Conservation (phyloP, 2,329 filamentous ascomycete genomes). For the Venturia nashicola region DNA sequence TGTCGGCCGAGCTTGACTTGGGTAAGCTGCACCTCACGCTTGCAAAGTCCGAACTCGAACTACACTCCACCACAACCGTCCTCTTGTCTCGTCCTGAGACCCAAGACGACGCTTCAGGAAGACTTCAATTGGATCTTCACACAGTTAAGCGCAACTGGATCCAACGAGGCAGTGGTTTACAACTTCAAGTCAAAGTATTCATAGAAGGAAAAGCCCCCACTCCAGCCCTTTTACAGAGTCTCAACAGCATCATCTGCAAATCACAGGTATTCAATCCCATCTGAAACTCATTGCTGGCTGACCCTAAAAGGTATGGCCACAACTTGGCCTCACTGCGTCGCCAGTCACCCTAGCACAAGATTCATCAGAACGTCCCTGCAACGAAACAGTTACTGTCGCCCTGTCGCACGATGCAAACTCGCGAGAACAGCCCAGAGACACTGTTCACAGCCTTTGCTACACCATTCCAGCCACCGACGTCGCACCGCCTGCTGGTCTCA, state of each 20-base stretch:
- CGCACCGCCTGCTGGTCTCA: constrained; percentile 20
- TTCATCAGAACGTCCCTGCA: not conserved
- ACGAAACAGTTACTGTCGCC: not conserved
- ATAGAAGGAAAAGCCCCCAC: constrained; percentile 17
- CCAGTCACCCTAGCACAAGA: constrained; percentile 10
- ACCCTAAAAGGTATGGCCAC: constrained; percentile 21
- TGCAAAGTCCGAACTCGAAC: constrained; percentile 12
- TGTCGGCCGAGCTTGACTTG: constrained; percentile 11
- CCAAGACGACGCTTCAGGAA: too few species aligned
- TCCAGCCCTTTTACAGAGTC: constrained; percentile 13
- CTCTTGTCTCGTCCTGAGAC: not conserved
- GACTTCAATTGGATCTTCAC: not conserved
- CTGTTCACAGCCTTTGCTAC: constrained; percentile 14
- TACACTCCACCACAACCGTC: constrained; percentile 8
- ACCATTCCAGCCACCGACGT: constrained; percentile 19
- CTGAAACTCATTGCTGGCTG: constrained; percentile 1
- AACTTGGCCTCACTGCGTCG: constrained; percentile 19
- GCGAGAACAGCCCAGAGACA: constrained; percentile 12
- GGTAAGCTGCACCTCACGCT: constrained; percentile 12
- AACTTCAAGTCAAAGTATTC: constrained; percentile 18
- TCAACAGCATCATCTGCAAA: constrained; percentile 17
- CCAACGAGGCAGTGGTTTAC: constrained; percentile 20
- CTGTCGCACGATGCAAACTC: not conserved
- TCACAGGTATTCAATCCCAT: constrained; percentile 17
- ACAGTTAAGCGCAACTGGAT: constrained; percentile 17